Base-by-base conservation (phyloP, 495 filamentous ascomycete genomes). In the Friedmanniomyces endolithicus region DNA sequence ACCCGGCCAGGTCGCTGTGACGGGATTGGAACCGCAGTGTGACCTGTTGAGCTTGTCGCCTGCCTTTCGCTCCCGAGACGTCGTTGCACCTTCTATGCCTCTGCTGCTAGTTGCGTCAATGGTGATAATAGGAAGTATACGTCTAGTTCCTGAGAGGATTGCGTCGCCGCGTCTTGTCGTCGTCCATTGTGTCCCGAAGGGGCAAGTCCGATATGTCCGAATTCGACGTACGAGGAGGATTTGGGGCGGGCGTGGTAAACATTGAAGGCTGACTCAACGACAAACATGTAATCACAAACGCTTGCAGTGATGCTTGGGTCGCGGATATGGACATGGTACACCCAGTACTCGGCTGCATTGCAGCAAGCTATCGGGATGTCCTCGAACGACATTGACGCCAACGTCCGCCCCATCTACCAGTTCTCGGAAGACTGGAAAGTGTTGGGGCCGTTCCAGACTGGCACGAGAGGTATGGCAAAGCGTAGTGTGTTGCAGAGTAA, bases 361-460 rank as follows among this genome's bases (percentile, higher is more conserved):
- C 44, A 47, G 44, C 44, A 47, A 16, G 44, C 24, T 19, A 25
- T 47, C 8, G 44, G 20, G 11, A 14, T 27, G 2, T 4, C 11
- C 17, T 16, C 11, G 17, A 20, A 25, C 4, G 44, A 47, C 19
- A 6, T 47, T 11, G 44, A 27, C 7, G 20, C 44, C 20, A 27
- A 47, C 12, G 44, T 47, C 6, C 20, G 12, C 11, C 44, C 44
- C 4, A 23, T 27, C 24, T 47, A 23, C 29, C 47, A 33, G 16
- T 68, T 75, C 52, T 72, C 74, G 20, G 60, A 55, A 16, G 59
- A 52, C 35, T 81, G 78, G 76, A 60, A 81, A 43, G 54, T 80
- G 11, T 68, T 82, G 12, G 80, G 79, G 6, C 80, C 80, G 6
- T 82, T 82, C 60, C 75, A 77, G 62, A 76, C 76, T 39, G 79